Percentiles rank a stretch among this genome's conserved stretches.
These are phyloP conservation scores for Rhododendron williamsianum DNA, from an alignment of 148 eudicot species.

Conservation along the genomic window DNA sequence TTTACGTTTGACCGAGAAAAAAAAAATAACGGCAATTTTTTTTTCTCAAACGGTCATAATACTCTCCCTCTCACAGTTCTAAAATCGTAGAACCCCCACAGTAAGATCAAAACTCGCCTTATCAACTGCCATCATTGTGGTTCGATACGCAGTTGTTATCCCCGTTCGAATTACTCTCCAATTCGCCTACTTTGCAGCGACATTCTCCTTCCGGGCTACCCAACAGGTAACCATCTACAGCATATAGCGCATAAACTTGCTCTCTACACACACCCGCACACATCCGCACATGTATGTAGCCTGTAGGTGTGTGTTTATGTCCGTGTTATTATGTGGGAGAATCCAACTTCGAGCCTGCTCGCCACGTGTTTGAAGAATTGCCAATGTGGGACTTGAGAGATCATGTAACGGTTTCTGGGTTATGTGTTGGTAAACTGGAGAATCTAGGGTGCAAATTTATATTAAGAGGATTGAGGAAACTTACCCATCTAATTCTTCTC, in stretches of 20 bases:
- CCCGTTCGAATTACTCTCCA: not conserved
- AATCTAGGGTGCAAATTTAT: not conserved
- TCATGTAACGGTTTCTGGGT: not conserved
- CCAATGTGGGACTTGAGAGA: not conserved
- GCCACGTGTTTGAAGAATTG: not conserved
- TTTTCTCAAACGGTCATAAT: no score
- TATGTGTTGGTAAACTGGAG: not conserved
- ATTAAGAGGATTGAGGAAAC: not conserved
- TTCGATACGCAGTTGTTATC: not conserved
- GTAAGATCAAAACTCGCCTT: not conserved
- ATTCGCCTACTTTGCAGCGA: not conserved
- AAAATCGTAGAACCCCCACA: not conserved
- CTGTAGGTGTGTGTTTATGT: not conserved
- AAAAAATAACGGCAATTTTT: no score
- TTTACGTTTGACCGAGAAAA: no score
- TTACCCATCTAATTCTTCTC: not conserved
- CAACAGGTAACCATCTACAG: not conserved
- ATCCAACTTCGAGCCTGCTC: not conserved
- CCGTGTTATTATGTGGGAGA: not conserved
- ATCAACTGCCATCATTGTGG: not conserved
- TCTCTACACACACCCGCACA: not conserved
- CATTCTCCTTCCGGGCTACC: not conserved
- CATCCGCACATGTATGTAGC: not conserved
- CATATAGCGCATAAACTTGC: not conserved
- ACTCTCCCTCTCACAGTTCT: no score